Percentiles rank a stretch among this genome's conserved stretches.
Evolutionary conservation across 2,329 filamentous ascomycete genomes (phyloP).

Genomic region (Nannizziopsis arthrosporioides): DNA sequence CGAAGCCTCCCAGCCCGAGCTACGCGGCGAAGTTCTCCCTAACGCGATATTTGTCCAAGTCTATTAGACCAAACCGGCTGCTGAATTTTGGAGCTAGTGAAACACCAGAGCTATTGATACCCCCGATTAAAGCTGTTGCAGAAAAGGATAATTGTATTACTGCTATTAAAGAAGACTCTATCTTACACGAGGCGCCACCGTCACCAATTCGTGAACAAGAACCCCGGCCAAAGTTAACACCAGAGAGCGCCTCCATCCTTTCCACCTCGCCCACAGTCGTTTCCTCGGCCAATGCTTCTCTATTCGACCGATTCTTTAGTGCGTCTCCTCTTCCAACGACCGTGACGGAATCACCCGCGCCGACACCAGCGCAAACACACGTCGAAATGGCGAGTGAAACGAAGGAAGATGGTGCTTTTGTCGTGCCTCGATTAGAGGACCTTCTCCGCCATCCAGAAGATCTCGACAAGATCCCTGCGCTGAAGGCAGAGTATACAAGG

Average conservation of each 20-base stretch:
- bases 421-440: constrained; percentile 70
- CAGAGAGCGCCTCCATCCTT: not conserved
- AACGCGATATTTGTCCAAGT: constrained; percentile 5
- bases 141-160: not conserved
- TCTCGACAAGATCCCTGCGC: constrained; percentile 81
- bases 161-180: not conserved
- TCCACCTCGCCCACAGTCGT: constrained; percentile 1
- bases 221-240: not conserved
- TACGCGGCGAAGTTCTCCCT: constrained; percentile 7
- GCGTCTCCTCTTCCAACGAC: constrained; percentile 1
- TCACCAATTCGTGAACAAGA: not conserved
- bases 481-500: constrained; percentile 85
- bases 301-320: constrained; percentile 7
- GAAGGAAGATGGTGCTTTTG: constrained; percentile 47
- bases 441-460: constrained; percentile 91
- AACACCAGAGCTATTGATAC: not conserved
- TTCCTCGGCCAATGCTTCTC: constrained; percentile 9
- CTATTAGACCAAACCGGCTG: constrained; percentile 1
- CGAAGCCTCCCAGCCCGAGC: not conserved
- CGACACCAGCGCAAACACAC: constrained; percentile 2
- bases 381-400: constrained; percentile 27
- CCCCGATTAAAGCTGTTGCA: not conserved
- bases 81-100: not conserved
- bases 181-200: not conserved
- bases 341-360: not conserved